A percentile compares a stretch with the other conserved stretches of the same genome.
Conservation (phyloP, 164 flowering plant genomes). For the Nelumbo lutea region DNA sequence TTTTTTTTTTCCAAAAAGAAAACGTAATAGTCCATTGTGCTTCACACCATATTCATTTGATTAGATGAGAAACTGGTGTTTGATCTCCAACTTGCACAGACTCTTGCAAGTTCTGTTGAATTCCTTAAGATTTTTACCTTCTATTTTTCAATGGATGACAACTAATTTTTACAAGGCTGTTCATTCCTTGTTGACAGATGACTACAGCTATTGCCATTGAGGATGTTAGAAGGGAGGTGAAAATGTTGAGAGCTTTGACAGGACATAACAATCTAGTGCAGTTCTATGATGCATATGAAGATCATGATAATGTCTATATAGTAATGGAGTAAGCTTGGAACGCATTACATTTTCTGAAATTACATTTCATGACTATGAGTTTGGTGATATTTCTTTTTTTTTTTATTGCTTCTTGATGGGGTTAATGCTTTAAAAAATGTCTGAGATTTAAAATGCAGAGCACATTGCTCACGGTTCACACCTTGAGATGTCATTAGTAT, state of each 20-base stretch:
- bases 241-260: slow-evolving; percentile 74
- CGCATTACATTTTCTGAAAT: not conserved
- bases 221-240: slow-evolving; percentile 93
- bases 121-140: too few relatives aligned
- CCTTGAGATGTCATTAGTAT: not conserved
- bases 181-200: slow-evolving; percentile 49
- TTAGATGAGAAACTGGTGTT: too few relatives aligned
- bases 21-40: too few relatives aligned
- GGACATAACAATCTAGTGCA: slow-evolving; percentile 74
- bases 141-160: too few relatives aligned
- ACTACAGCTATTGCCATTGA: slow-evolving; percentile 94
- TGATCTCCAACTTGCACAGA: too few relatives aligned
- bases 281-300: slow-evolving; percentile 92
- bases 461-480: not conserved
- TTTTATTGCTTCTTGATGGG: not conserved
- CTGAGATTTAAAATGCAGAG: not conserved
- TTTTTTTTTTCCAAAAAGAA: too few relatives aligned
- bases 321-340: slow-evolving; percentile 82
- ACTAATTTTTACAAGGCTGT: too few relatives aligned
- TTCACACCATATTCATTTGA: too few relatives aligned
- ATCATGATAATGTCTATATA: slow-evolving; percentile 73
- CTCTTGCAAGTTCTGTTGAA: too few relatives aligned
- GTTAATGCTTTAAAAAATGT: not conserved
- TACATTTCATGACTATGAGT: not conserved
- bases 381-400: not conserved